These are phyloP conservation scores for Pseudofabraea citricarpa DNA, from an alignment of 2,329 filamentous ascomycete genomes.

Conservation along the genomic window DNA sequence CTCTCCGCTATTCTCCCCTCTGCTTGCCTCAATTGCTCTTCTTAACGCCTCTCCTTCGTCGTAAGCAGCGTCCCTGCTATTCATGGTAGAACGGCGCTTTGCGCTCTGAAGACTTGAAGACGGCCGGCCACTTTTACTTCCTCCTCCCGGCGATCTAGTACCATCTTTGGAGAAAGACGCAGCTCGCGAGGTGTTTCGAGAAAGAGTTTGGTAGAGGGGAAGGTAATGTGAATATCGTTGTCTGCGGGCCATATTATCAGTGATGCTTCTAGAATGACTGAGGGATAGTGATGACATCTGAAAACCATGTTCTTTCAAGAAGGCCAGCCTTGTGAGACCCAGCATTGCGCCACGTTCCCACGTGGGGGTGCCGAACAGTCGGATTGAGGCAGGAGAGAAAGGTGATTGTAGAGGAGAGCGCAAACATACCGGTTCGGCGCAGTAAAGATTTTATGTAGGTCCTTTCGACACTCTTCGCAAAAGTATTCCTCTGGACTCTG, in stretches of 20 bases:
- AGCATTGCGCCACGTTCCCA: constrained; percentile 28
- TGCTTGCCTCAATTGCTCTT: constrained; percentile 91
- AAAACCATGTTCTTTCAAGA: constrained; percentile 11
- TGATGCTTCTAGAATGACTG: constrained; percentile 9
- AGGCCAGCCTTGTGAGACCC: constrained; percentile 28
- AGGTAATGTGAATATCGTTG: constrained; percentile 65
- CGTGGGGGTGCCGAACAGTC: constrained; percentile 20
- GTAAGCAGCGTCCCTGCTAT: constrained; percentile 90
- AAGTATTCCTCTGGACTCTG: constrained; percentile 96
- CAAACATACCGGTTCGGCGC: constrained; percentile 77
- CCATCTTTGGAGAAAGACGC: constrained; percentile 61
- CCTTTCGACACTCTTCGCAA: constrained; percentile 89
- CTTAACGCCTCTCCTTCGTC: constrained; percentile 89
- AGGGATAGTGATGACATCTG: constrained; percentile 8
- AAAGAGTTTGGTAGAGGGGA: constrained; percentile 48
- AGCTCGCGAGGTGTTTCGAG: constrained; percentile 55
- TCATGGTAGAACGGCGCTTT: constrained; percentile 94
- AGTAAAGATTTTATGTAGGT: constrained; percentile 78
- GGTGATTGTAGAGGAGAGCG: constrained; percentile 6
- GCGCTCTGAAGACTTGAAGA: constrained; percentile 35
- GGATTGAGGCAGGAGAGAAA: constrained; percentile 12
- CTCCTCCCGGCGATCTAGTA: constrained; percentile 44
- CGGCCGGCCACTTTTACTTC: constrained; percentile 49
- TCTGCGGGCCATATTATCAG: constrained; percentile 41
- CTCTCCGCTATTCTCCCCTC: constrained; percentile 54